A percentile compares a stretch with the other conserved stretches of the same genome.
Evolutionary conservation across 2,329 filamentous ascomycete genomes (phyloP).

Genomic region (Thielaviopsis musarum): DNA sequence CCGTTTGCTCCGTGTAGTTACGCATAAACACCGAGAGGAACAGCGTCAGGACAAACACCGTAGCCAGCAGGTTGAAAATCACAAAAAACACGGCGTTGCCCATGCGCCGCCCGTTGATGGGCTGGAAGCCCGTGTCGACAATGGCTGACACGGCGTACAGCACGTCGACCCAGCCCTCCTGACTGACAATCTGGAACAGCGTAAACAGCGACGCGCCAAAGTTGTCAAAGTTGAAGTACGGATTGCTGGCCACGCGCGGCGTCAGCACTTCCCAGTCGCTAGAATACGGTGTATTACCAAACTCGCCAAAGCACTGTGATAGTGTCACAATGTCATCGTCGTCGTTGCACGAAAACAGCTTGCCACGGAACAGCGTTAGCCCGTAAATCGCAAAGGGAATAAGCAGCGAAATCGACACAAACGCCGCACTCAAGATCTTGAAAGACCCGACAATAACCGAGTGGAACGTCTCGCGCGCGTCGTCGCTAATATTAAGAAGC

Average conservation of each 20-base stretch:
- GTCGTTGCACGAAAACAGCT: conserved; percentile 61
- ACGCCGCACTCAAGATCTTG: conserved; percentile 85
- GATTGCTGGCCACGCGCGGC: conserved; percentile 65
- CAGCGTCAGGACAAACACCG: conserved; percentile 88
- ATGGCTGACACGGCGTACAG: conserved; percentile 72
- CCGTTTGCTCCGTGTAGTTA: conserved; percentile 97
- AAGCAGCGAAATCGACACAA: conserved; percentile 83
- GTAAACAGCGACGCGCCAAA: conserved; percentile 91
- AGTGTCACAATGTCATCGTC: conserved; percentile 38
- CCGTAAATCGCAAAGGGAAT: conserved; percentile 96
- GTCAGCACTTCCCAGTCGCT: conserved; percentile 63
- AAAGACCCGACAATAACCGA: conserved; percentile 86
- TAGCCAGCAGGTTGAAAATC: conserved; percentile 86
- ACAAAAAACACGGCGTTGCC: conserved; percentile 92
- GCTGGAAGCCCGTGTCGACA: conserved; percentile 59
- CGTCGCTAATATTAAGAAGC: conserved; percentile 89
- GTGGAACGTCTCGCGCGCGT: conserved; percentile 88
- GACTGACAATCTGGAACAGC: conserved; percentile 95
- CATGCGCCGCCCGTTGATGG: conserved; percentile 48
- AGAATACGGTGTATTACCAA: conserved; percentile 54
- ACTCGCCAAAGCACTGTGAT: conserved; percentile 72
- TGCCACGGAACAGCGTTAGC: conserved; percentile 77
- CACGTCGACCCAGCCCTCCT: conserved; percentile 96
- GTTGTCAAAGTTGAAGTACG: conserved; percentile 83
- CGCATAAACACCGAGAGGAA: conserved; percentile 99